A percentile compares a stretch with the other conserved stretches of the same genome.
phyloP scores from a whole-genome alignment of 108 stramenopile species.

The Pseudonitzschia pungens region DNA sequence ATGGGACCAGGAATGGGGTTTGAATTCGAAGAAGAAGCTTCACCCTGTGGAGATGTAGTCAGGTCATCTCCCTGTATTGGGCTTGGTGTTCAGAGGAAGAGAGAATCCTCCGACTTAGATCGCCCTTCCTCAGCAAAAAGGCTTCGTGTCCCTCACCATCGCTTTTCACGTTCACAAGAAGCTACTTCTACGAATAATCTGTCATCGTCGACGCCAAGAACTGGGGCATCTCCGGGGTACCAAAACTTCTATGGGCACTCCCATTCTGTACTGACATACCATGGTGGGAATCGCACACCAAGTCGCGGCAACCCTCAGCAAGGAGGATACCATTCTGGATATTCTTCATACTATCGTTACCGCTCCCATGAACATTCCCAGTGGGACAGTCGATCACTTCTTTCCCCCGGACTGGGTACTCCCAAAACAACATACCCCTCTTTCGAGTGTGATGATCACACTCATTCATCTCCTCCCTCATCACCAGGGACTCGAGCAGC shows the following conservation, averaged over 20 bases:
- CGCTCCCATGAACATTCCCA: slow-evolving; percentile 16
- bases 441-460: slow-evolving; percentile 22
- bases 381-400: neutral
- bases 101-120: neutral
- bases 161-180: slow-evolving; percentile 20
- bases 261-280: neutral
- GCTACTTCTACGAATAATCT: neutral
- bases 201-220: slow-evolving; percentile 5
- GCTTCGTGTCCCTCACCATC: slow-evolving; percentile 1
- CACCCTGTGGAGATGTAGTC: slow-evolving; percentile 9
- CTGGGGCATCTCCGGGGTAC: slow-evolving; percentile 6
- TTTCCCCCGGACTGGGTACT: neutral
- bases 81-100: neutral
- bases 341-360: slow-evolving; percentile 17
- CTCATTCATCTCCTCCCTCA: slow-evolving; percentile 21
- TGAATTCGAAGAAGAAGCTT: slow-evolving; percentile 29
- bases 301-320: slow-evolving; percentile 8
- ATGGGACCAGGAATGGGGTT: slow-evolving; percentile 23
- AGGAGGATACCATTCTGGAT: slow-evolving; percentile 30
- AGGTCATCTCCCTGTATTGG: slow-evolving; percentile 2
- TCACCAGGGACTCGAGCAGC: slow-evolving; percentile 18
- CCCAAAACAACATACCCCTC: neutral
- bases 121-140: slow-evolving; percentile 4
- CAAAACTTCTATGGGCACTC: neutral
- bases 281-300: slow-evolving; percentile 10